A percentile compares a stretch with the other conserved stretches of the same genome.
Conservation (phyloP, 257 asterid species). For the Scutellaria galericulata region DNA sequence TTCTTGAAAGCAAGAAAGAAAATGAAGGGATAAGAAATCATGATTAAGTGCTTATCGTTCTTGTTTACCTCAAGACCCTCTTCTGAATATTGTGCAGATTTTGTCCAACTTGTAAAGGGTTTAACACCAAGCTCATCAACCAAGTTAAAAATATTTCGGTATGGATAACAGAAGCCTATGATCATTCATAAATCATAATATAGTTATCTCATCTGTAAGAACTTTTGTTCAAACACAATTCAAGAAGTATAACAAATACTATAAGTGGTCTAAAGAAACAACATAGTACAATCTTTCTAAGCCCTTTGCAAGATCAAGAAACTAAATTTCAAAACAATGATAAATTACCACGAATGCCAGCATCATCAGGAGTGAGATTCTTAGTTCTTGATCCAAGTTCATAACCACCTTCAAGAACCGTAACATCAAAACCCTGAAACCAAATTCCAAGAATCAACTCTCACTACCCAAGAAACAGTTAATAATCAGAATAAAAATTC, state of each 20-base stretch:
- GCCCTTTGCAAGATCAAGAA: constrained; percentile 3
- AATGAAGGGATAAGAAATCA: neutral
- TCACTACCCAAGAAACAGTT: neutral
- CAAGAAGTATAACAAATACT: constrained; percentile 1
- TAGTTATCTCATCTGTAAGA: neutral
- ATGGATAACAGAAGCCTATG: constrained; percentile 63
- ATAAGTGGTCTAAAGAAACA: neutral
- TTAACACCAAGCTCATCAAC: constrained; percentile 59
- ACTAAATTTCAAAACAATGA: constrained; percentile 10
- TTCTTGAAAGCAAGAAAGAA: neutral
- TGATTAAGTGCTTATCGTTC: neutral
- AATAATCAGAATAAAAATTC: neutral
- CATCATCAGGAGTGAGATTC: constrained; percentile 63
- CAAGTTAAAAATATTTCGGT: constrained; percentile 55
- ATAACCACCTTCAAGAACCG: constrained; percentile 76
- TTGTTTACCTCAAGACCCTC: constrained; percentile 61
- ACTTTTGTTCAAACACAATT: neutral
- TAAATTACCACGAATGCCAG: constrained; percentile 53
- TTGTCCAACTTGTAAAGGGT: constrained; percentile 67
- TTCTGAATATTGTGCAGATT: constrained; percentile 59
- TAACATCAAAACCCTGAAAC: constrained; percentile 69
- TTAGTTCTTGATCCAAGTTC: constrained; percentile 57
- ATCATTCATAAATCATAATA: neutral
- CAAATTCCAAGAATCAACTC: constrained; percentile 3
- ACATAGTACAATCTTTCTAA: neutral